phyloP scores from a whole-genome alignment of 225 moss, liverwort and hornwort genomes.

The Neckera pumila region DNA sequence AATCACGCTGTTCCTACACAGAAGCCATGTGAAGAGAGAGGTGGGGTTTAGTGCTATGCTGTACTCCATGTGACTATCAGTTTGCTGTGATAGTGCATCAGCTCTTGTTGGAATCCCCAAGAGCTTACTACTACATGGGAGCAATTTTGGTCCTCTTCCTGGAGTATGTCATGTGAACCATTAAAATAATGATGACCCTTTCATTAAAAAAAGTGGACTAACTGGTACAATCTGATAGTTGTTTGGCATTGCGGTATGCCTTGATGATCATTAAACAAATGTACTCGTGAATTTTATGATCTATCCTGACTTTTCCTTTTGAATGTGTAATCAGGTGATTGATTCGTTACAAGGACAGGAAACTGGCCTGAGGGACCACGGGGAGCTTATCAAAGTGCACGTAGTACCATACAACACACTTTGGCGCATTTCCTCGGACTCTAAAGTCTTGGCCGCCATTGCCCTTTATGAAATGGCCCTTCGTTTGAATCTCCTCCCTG shows the following conservation, averaged over 20 bases:
- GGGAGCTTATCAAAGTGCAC: constrained; percentile 52
- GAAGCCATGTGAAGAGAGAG: constrained; percentile 59
- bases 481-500: constrained; percentile 33
- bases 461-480: constrained; percentile 80
- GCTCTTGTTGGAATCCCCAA: not conserved
- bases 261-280: not conserved
- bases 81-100: not conserved
- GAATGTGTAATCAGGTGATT: constrained; percentile 35
- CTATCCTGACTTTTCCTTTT: not conserved
- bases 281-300: not conserved
- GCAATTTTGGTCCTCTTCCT: not conserved
- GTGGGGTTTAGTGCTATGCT: constrained; percentile 6
- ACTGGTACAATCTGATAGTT: not conserved
- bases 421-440: constrained; percentile 76
- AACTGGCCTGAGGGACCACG: constrained; percentile 71
- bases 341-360: constrained; percentile 61
- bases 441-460: constrained; percentile 70
- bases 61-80: not conserved
- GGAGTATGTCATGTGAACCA: not conserved
- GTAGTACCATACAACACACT: constrained; percentile 68
- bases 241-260: not conserved
- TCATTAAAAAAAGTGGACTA: not conserved
- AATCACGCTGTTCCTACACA: constrained; percentile 72
- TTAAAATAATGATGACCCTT: not conserved
- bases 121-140: not conserved